These are phyloP conservation scores for Acmispon strigosus DNA, from an alignment of 306 rosid species.

Conservation along the genomic window DNA sequence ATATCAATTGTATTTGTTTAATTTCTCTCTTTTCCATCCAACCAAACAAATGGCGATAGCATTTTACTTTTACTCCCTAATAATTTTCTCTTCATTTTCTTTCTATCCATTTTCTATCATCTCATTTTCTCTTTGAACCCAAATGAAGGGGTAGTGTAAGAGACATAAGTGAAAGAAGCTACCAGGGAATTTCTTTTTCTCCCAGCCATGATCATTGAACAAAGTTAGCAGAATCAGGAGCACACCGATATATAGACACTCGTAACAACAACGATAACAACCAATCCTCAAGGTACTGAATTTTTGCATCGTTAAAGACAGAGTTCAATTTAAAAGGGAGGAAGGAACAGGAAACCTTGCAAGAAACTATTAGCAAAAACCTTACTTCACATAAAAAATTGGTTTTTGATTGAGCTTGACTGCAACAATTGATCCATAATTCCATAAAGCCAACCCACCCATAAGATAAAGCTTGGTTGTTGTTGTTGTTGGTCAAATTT, in stretches of 20 bases:
- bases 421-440: not conserved
- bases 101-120: too few relatives aligned
- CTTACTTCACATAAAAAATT: not conserved
- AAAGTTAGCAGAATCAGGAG: not conserved
- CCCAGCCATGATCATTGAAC: not conserved
- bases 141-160: not conserved
- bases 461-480: not conserved
- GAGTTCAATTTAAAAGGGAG: not conserved
- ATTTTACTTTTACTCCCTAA: too few relatives aligned
- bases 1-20: too few relatives aligned
- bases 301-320: not conserved
- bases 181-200: not conserved
- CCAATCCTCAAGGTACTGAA: not conserved
- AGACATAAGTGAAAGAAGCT: not conserved
- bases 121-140: too few relatives aligned
- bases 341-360: not conserved
- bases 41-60: too few relatives aligned
- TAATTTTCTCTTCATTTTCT: too few relatives aligned
- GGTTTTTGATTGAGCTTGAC: not conserved
- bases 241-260: not conserved
- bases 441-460: not conserved
- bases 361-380: not conserved
- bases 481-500: constrained; percentile 6
- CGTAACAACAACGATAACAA: not conserved
- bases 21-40: too few relatives aligned